Percentiles rank a stretch among this genome's conserved stretches.
These are phyloP conservation scores for Podila horticola DNA, from an alignment of 192 early-diverging fungal genomes.

Conservation along the genomic window DNA sequence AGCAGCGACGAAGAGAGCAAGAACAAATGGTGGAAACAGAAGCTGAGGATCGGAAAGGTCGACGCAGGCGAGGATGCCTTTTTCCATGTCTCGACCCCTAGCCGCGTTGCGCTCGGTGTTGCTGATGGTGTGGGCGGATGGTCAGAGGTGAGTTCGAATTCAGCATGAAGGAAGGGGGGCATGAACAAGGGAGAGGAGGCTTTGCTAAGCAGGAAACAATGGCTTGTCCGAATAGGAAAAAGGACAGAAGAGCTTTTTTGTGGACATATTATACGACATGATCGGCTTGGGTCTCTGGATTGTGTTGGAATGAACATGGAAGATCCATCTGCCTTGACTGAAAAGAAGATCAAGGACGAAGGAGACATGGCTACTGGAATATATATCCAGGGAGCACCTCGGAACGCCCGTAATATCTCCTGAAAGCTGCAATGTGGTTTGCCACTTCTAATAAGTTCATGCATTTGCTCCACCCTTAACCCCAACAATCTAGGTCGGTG, in stretches of 20 bases:
- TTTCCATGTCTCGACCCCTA: constrained; percentile 62
- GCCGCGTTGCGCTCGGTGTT: constrained; percentile 65
- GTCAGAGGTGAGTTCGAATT: constrained; percentile 57
- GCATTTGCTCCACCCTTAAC: neutral
- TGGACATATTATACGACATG: too few species aligned
- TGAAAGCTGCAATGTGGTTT: neutral
- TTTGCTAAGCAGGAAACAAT: too few species aligned
- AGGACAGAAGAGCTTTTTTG: too few species aligned
- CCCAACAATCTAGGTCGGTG: constrained; percentile 33
- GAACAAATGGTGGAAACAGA: constrained; percentile 54
- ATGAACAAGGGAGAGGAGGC: neutral
- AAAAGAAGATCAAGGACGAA: neutral
- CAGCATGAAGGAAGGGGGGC: constrained; percentile 10
- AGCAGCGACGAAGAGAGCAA: constrained; percentile 12
- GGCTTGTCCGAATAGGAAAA: too few species aligned
- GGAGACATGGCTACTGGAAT: neutral
- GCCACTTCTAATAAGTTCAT: neutral
- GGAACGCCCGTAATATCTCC: neutral
- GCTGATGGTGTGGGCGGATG: constrained; percentile 72
- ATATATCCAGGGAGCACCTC: too few species aligned
- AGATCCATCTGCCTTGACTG: too few species aligned
- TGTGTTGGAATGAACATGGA: too few species aligned
- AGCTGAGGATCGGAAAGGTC: constrained; percentile 60
- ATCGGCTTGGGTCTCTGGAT: too few species aligned
- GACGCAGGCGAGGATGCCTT: constrained; percentile 73